Percentiles rank a stretch among this genome's conserved stretches.
These are phyloP conservation scores for Coffea canephora DNA, from an alignment of 257 asterid genomes.

Conservation along the genomic window DNA sequence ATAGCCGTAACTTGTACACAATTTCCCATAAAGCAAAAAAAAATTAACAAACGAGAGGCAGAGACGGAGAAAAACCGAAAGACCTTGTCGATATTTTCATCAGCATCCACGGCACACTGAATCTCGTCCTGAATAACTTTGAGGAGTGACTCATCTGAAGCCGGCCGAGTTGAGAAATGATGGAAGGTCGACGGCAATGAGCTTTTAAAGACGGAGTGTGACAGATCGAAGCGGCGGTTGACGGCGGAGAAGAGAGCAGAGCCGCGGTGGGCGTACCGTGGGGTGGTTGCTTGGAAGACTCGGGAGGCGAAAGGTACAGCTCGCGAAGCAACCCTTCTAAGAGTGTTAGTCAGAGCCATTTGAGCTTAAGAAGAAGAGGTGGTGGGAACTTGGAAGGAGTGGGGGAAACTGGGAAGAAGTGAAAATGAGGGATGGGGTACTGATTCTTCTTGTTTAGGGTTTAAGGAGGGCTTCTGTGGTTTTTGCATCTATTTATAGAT, in stretches of 20 bases:
- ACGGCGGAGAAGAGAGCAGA: conserved; percentile 43
- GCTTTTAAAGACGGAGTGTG: conserved; percentile 27
- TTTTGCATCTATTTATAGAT: too few relatives aligned
- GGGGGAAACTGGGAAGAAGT: not conserved
- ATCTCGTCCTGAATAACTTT: conserved; percentile 56
- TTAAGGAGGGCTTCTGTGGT: conserved; percentile 25
- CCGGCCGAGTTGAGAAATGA: conserved; percentile 37
- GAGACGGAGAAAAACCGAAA: not conserved
- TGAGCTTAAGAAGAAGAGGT: not conserved
- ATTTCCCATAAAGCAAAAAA: not conserved
- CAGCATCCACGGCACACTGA: conserved; percentile 40
- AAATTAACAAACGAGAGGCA: not conserved
- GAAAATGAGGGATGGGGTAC: too few relatives aligned
- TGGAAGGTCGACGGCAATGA: conserved; percentile 43
- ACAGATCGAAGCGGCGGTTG: conserved; percentile 18
- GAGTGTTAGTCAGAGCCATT: conserved; percentile 48
- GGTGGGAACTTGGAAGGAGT: not conserved
- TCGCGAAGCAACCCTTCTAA: conserved; percentile 53
- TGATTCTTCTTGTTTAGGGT: conserved; percentile 14
- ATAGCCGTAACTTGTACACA: not conserved
- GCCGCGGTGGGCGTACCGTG: conserved; percentile 32
- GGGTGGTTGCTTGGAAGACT: conserved; percentile 38
- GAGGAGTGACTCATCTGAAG: conserved; percentile 54
- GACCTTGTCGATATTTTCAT: conserved; percentile 2
- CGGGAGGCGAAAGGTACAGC: conserved; percentile 49